Base-by-base conservation (phyloP, 495 filamentous ascomycete species). In the Xylaria longipes region DNA sequence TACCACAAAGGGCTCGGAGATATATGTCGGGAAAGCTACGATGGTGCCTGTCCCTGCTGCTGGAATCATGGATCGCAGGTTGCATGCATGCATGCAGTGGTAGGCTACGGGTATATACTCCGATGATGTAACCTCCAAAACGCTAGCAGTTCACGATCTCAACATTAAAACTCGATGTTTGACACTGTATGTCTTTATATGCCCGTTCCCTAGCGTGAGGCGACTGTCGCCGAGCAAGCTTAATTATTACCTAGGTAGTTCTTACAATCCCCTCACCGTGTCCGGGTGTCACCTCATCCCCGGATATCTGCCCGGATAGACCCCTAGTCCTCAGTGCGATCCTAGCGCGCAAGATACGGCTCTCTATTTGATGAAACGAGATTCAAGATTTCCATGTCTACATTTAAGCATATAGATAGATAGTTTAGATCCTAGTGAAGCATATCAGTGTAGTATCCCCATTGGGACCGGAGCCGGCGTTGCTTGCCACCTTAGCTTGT, bases 21-120 rank as follows among this genome's bases (percentile, higher is more conserved):
- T 56, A 56, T 56, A 31, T 31, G 52, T 31, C 14, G 52, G 48
- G 27, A 8, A 56, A 6, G 52, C 27, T 56, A 56, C 15, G 52
- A 56, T 56, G 52, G 52, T 56, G 52, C 52, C 52, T 46, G 41
- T 46, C 63, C 63, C 29, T 52, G 45, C 52, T 31, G 45, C 29
- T 43, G 15, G 22, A 37, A 45, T 31, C 62, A 12, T 65, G 39
- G 25, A 33, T 31, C 6, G 62, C 22, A 65, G 22, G 35, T 11
- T 25, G 45, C 63, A 65, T 65, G 63, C 63, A 65, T 50, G 33
- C 45, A 65, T 65, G 63, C 63, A 65, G 41, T 65, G 45, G 63
- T 50, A 65, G 9, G 63, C 63, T 65, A 65, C 37, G 63, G 45
- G 43, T 52, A 65, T 64, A 46, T 50, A 35, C 63, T 65, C 63